A percentile compares a stretch with the other conserved stretches of the same genome.
Conservation (phyloP, 768 basidiomycete species). For the Termitomyces sp. region DNA sequence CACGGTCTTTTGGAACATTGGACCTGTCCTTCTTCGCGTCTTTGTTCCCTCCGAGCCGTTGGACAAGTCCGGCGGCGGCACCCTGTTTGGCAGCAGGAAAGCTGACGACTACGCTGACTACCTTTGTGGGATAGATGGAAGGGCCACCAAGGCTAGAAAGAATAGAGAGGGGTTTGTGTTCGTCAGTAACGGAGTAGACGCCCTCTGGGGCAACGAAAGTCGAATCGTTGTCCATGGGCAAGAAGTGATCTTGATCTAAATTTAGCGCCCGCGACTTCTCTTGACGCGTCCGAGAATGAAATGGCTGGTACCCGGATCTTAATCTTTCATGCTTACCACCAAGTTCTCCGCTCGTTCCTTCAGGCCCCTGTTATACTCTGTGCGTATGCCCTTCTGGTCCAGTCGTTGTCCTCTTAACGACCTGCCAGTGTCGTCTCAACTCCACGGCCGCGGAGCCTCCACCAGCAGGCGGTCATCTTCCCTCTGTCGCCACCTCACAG, state of each 20-base stretch:
- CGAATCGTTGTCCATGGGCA: constrained; percentile 70
- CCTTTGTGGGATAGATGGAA: constrained; percentile 50
- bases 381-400: constrained; percentile 7
- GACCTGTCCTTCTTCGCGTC: constrained; percentile 56
- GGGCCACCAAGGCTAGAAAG: constrained; percentile 33
- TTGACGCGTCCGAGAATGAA: constrained; percentile 12
- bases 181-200: constrained; percentile 84
- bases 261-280: constrained; percentile 8
- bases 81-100: constrained; percentile 55
- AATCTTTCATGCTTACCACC: constrained; percentile 32
- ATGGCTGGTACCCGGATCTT: constrained; percentile 38
- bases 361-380: constrained; percentile 16
- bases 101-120: constrained; percentile 57
- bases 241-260: constrained; percentile 1
- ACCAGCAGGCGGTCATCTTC: constrained; percentile 75
- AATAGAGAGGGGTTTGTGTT: constrained; percentile 61
- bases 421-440: constrained; percentile 36
- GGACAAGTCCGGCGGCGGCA: constrained; percentile 57
- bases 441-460: constrained; percentile 58
- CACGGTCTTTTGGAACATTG: constrained; percentile 39
- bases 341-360: constrained; percentile 23
- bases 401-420: not conserved
- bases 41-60: constrained; percentile 64
- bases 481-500: constrained; percentile 65
- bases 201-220: constrained; percentile 89